Conservation (phyloP, 2,329 filamentous ascomycete genomes). For the Fragosphaeria purpurea region DNA sequence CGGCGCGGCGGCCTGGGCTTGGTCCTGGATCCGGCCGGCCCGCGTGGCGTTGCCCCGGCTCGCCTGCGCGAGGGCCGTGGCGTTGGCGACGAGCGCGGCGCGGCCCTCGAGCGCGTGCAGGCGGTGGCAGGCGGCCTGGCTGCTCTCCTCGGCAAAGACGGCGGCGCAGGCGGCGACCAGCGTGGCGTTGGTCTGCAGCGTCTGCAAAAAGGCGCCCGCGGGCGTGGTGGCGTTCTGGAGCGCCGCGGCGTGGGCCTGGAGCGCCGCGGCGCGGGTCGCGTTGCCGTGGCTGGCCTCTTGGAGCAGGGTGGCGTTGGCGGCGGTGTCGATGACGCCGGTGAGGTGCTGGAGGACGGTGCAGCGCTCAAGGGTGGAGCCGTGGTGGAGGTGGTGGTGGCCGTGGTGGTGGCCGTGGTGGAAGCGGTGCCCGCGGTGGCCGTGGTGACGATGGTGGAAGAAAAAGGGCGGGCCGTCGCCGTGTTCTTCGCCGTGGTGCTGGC, state of each 20-base stretch:
- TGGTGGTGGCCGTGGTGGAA: neutral
- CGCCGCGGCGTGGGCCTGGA: constrained; percentile 17
- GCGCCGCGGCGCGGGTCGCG: constrained; percentile 23
- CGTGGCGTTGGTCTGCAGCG: constrained; percentile 26
- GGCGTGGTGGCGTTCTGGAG: constrained; percentile 27
- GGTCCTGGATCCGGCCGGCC: constrained; percentile 18
- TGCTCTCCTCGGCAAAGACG: constrained; percentile 21
- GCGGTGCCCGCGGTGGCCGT: constrained; percentile 11
- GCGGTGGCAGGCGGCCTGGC: constrained; percentile 18
- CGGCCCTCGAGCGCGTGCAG: constrained; percentile 20
- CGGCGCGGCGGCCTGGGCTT: constrained; percentile 12
- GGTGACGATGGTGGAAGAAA: neutral
- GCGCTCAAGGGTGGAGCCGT: constrained; percentile 16
- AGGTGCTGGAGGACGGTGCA: constrained; percentile 22
- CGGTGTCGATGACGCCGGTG: constrained; percentile 21
- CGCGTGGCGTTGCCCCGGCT: constrained; percentile 22
- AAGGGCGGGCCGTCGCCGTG: neutral
- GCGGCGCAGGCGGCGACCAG: constrained; percentile 23
- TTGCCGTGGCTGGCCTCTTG: constrained; percentile 23
- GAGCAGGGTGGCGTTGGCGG: constrained; percentile 26
- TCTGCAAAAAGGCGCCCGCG: constrained; percentile 19
- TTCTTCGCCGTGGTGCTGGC: neutral
- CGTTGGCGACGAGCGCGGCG: constrained; percentile 17
- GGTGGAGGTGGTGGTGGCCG: neutral
- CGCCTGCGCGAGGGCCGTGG: constrained; percentile 13